Evolutionary conservation across 352 stramenopile species (phyloP).

Genomic region (Globisporangium paroecandrum): DNA sequence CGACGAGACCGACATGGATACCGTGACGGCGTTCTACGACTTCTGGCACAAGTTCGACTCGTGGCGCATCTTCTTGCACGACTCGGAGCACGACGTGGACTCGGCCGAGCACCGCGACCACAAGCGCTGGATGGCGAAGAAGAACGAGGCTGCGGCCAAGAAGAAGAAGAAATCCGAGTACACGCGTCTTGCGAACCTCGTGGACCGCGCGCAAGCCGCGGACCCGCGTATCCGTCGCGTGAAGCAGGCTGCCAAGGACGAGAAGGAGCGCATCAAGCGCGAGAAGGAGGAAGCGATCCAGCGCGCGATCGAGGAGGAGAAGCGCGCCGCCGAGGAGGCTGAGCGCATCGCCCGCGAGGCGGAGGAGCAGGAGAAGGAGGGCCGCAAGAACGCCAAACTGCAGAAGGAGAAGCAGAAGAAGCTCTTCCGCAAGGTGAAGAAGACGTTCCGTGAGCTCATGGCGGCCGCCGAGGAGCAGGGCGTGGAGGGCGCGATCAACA

Average conservation of each 20-base stretch:
- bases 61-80: constrained; percentile 82
- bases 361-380: constrained; percentile 68
- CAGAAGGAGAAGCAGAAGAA: constrained; percentile 86
- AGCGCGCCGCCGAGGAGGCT: constrained; percentile 54
- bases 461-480: constrained; percentile 52
- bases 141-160: constrained; percentile 81
- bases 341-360: constrained; percentile 41
- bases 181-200: constrained; percentile 69
- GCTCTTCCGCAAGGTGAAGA: constrained; percentile 80
- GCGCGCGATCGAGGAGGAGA: constrained; percentile 64
- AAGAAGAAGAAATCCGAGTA: constrained; percentile 91
- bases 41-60: constrained; percentile 90
- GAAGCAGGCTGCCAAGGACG: constrained; percentile 84
- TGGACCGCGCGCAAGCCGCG: constrained; percentile 70
- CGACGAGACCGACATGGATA: constrained; percentile 56
- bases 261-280: constrained; percentile 67
- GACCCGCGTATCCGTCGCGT: constrained; percentile 78
- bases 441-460: constrained; percentile 81
- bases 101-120: constrained; percentile 81
- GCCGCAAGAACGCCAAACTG: constrained; percentile 69
- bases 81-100: constrained; percentile 84
- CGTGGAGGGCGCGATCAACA: constrained; percentile 54
- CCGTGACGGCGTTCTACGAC: constrained; percentile 84
- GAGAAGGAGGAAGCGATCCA: constrained; percentile 77
- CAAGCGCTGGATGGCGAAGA: constrained; percentile 88